Base-by-base conservation (phyloP, 805 yeast genomes). In the Middelhovenomyces tepae region DNA sequence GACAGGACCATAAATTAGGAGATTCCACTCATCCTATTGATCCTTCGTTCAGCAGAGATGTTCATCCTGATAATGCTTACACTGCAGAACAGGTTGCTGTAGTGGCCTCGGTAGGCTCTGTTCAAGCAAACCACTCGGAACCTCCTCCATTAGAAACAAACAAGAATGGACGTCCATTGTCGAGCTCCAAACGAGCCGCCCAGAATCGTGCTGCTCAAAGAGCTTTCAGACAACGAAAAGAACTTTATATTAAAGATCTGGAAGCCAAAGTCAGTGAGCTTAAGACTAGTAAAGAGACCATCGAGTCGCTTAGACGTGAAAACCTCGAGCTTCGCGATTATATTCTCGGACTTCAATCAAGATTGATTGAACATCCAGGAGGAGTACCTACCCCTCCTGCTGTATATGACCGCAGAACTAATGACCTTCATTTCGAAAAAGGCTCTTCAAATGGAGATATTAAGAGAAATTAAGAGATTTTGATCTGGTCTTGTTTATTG, bases 171-270 rank as follows among this genome's bases (percentile, higher is more conserved):
- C 56, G 71, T 36, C 67, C 69, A 11, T 59, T 78, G 27, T 67
- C 76, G 15, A 69, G 67, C 36, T 73, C 91, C 25, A 84, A 83
- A 56, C 73, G 96, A 42, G 95, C 95, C 1, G 86, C 79, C 6
- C 96, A 87, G 59, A 87, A 87, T 62, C 67, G 96, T 50, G 77
- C 74, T 40, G 95, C 96, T 4, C 96, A 87, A 60, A 73, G 83
- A 45, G 94, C 95, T 6, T 87, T 86, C 60, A 71, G 96, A 51
- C 77, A 75, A 52, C 69, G 95, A 40, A 78, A 82, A 52, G 94
- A 86, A 48, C 69, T 73, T 37, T 78, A 84, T 49, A 75, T 87
- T 44, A 79, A 76, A 55, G 89, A 84, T 31, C 64, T 87, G 37
- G 95, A 87, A 58, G 56, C 63, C 22, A 75, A 77, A 50, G 81